Evolutionary conservation across 139 green algal genomes (phyloP).

Genomic region (Penium margaritaceum): DNA sequence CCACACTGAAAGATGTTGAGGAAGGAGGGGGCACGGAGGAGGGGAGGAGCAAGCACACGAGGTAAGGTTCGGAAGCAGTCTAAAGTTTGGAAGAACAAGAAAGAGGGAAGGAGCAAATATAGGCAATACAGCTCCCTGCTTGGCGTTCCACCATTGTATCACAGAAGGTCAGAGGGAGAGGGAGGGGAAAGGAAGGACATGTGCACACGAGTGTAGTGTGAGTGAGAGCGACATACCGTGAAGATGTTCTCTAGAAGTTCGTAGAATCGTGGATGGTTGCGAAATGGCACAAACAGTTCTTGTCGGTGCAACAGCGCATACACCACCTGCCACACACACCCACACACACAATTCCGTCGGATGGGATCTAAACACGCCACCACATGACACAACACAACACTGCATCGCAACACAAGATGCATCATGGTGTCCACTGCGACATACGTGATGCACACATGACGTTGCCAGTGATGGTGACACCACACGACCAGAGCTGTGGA

Average conservation of each 20-base stretch:
- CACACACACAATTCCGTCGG: not conserved
- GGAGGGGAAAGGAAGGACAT: not conserved
- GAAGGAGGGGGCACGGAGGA: too few relatives aligned
- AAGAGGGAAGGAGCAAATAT: not conserved
- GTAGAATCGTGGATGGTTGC: constrained; percentile 51
- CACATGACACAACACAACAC: not conserved
- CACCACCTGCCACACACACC: constrained; percentile 64
- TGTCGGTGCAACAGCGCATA: constrained; percentile 79
- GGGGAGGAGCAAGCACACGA: too few relatives aligned
- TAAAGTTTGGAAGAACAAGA: not conserved
- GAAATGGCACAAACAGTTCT: constrained; percentile 59
- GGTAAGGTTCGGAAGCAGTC: too few relatives aligned
- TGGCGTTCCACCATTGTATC: too few relatives aligned
- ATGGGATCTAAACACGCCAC: not conserved
- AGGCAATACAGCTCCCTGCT: too few relatives aligned
- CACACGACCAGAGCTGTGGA: too few relatives aligned
- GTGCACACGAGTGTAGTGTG: not conserved
- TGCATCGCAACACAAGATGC: not conserved
- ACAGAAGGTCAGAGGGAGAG: not conserved
- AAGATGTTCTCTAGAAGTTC: constrained; percentile 69
- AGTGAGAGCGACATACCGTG: constrained; percentile 15
- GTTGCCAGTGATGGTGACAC: too few relatives aligned
- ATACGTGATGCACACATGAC: not conserved
- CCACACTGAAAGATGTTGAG: too few relatives aligned
- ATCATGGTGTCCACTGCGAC: not conserved